These are phyloP conservation scores for Sanghuangporus sanghuang DNA, from an alignment of 1,284 basidiomycete species.

Conservation along the genomic window DNA sequence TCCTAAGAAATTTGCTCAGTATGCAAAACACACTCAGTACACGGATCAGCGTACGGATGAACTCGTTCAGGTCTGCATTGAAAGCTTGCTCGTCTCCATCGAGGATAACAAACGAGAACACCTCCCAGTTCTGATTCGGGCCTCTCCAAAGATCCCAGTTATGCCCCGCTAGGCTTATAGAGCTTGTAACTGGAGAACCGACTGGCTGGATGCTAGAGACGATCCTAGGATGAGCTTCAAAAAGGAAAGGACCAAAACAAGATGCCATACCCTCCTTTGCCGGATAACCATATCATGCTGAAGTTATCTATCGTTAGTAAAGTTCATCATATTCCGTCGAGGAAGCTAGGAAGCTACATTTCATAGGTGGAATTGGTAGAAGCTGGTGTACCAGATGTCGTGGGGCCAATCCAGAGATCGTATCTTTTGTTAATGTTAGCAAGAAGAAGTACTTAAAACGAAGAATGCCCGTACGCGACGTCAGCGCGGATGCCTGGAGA, in stretches of 20 bases:
- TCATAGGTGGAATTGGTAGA: constrained; percentile 61
- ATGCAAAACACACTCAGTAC: not conserved
- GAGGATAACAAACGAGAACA: constrained; percentile 50
- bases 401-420: constrained; percentile 49
- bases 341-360: constrained; percentile 32
- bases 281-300: constrained; percentile 60
- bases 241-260: not conserved
- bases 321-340: not conserved
- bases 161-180: constrained; percentile 40
- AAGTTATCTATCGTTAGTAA: not conserved
- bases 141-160: constrained; percentile 55
- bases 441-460: not conserved
- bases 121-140: constrained; percentile 51
- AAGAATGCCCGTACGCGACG: constrained; percentile 37
- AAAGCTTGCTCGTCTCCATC: constrained; percentile 46
- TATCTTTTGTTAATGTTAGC: constrained; percentile 30
- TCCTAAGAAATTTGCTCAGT: constrained; percentile 24
- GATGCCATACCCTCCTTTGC: constrained; percentile 44
- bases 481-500: constrained; percentile 47
- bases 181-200: constrained; percentile 41
- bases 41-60: constrained; percentile 41
- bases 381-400: constrained; percentile 39
- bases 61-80: constrained; percentile 46
- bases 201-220: constrained; percentile 46
- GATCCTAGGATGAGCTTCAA: not conserved